Percentiles rank a stretch among this genome's conserved stretches.
phyloP scores from a whole-genome alignment of 2,329 filamentous ascomycete species.

The Stachybotrys echinatus region DNA sequence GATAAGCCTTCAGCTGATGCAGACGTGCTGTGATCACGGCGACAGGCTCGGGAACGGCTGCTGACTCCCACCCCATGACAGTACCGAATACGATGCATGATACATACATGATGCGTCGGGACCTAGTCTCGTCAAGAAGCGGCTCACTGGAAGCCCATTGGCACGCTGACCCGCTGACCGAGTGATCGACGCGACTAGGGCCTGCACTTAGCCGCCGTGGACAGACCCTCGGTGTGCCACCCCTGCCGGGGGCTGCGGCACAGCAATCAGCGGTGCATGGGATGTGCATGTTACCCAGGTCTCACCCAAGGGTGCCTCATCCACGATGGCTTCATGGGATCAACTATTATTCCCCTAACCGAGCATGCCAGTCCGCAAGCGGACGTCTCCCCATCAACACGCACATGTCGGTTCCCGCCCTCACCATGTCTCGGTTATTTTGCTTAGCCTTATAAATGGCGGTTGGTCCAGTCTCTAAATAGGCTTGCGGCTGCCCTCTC shows the following conservation, averaged over 20 bases:
- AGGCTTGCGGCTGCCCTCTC: not conserved
- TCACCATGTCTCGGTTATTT: not conserved
- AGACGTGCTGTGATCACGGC: not conserved
- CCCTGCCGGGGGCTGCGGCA: not conserved
- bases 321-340: constrained; percentile 6
- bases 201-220: constrained; percentile 2
- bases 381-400: constrained; percentile 10
- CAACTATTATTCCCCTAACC: constrained; percentile 2
- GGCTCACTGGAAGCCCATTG: constrained; percentile 1
- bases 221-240: not conserved
- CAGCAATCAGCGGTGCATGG: not conserved
- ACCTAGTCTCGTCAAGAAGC: not conserved
- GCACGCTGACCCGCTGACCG: constrained; percentile 2
- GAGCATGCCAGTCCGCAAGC: constrained; percentile 6
- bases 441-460: not conserved
- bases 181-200: constrained; percentile 1
- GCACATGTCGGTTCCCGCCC: not conserved
- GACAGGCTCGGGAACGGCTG: not conserved
- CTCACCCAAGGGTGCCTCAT: not conserved
- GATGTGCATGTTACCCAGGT: not conserved
- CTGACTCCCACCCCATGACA: constrained; percentile 1
- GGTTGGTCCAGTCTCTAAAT: not conserved
- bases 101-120: not conserved
- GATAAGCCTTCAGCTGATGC: not conserved
- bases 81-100: not conserved